These are phyloP conservation scores for Eurotiales sp. DNA, from an alignment of 2,329 filamentous ascomycete genomes.

Conservation along the genomic window DNA sequence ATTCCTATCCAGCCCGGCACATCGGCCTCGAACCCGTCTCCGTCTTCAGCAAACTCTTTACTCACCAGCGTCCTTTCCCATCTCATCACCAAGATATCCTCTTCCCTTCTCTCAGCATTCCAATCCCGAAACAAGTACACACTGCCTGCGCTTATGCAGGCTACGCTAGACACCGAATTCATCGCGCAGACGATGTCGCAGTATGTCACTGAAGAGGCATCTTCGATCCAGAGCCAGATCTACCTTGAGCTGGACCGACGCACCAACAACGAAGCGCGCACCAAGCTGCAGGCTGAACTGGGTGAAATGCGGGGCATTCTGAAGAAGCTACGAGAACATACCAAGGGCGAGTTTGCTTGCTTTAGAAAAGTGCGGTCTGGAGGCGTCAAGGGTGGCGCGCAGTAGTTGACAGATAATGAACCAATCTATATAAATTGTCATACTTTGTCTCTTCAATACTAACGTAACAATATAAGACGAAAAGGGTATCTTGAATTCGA, in stretches of 20 bases:
- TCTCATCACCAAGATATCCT: slow-evolving; percentile 76
- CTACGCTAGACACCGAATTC: slow-evolving; percentile 95
- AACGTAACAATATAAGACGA: background rate
- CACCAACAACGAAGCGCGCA: slow-evolving; percentile 81
- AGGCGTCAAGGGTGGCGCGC: slow-evolving; percentile 2
- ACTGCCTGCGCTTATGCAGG: slow-evolving; percentile 86
- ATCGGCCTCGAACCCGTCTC: slow-evolving; percentile 64
- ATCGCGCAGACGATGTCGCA: slow-evolving; percentile 87
- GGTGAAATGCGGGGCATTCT: slow-evolving; percentile 84
- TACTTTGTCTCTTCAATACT: too few species aligned
- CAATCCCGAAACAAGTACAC: slow-evolving; percentile 63
- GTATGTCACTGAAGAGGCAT: slow-evolving; percentile 80
- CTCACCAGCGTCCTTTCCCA: slow-evolving; percentile 79
- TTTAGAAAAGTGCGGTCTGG: slow-evolving; percentile 62
- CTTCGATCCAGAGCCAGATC: slow-evolving; percentile 79
- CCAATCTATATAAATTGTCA: too few species aligned
- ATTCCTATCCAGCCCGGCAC: slow-evolving; percentile 66
- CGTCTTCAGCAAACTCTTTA: slow-evolving; percentile 63
- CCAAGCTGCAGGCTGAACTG: slow-evolving; percentile 76
- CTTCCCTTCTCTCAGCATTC: slow-evolving; percentile 79
- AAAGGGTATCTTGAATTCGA: background rate
- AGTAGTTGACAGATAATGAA: background rate
- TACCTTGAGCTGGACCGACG: slow-evolving; percentile 86
- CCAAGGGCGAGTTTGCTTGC: slow-evolving; percentile 82
- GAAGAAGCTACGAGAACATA: slow-evolving; percentile 77